Evolutionary conservation across 768 basidiomycete species (phyloP).

Genomic region (Paxillus rubicundulus): DNA sequence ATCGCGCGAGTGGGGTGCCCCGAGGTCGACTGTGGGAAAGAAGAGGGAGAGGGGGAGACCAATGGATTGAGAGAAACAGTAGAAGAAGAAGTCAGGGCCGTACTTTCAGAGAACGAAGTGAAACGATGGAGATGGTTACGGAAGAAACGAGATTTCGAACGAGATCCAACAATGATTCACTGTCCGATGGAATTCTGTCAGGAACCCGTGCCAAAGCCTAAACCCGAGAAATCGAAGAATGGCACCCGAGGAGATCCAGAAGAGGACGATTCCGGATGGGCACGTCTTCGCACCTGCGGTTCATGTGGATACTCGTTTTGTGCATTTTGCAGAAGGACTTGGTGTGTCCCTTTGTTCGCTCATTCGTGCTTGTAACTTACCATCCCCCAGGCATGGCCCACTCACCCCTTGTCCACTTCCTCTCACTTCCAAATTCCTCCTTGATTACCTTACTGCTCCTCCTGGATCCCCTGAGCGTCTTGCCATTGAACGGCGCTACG

Average conservation of each 20-base stretch:
- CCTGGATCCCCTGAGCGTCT: constrained; percentile 50
- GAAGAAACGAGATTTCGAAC: constrained; percentile 69
- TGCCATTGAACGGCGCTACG: constrained; percentile 61
- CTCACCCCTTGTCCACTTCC: constrained; percentile 68
- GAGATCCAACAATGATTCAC: constrained; percentile 74
- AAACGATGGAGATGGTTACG: constrained; percentile 76
- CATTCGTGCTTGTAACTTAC: background rate
- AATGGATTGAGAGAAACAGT: constrained; percentile 44
- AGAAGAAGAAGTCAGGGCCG: constrained; percentile 70
- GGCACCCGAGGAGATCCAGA: constrained; percentile 28
- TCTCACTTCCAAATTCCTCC: constrained; percentile 59
- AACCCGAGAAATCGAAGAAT: constrained; percentile 12
- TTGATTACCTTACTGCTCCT: constrained; percentile 60
- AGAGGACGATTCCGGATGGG: constrained; percentile 63
- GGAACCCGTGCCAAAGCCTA: constrained; percentile 65
- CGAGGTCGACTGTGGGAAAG: constrained; percentile 74
- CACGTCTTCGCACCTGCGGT: constrained; percentile 66
- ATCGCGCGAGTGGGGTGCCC: constrained; percentile 77
- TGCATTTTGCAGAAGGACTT: constrained; percentile 75
- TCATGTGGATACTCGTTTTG: constrained; percentile 80
- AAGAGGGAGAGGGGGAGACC: constrained; percentile 19
- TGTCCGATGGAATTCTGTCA: constrained; percentile 85
- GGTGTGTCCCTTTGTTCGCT: constrained; percentile 33
- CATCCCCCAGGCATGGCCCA: constrained; percentile 72
- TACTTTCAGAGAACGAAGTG: constrained; percentile 64